Evolutionary conservation across 2,329 filamentous ascomycete genomes (phyloP).

Genomic region (Botryotinia narcissicola): DNA sequence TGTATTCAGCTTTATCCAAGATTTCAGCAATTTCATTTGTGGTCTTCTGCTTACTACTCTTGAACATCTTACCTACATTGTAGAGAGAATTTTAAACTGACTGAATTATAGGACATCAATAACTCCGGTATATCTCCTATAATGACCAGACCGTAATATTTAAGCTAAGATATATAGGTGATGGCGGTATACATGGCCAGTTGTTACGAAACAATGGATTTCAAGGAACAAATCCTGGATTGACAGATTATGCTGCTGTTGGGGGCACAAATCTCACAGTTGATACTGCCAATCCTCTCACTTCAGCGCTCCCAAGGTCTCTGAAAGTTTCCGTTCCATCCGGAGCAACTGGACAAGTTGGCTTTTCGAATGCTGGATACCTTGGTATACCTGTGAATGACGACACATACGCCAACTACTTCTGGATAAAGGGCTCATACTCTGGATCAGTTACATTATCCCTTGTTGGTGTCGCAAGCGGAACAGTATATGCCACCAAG

Average conservation of each 20-base stretch:
- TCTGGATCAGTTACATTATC: constrained; percentile 21
- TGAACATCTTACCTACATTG: not conserved
- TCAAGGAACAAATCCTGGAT: constrained; percentile 43
- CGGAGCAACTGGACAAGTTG: constrained; percentile 33
- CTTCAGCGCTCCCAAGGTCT: constrained; percentile 21
- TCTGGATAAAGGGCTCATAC: constrained; percentile 26
- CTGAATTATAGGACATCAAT: constrained; percentile 15
- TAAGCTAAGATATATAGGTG: constrained; percentile 40
- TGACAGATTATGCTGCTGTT: constrained; percentile 23
- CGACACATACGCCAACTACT: constrained; percentile 25
- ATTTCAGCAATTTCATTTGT: not conserved
- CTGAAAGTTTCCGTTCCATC: constrained; percentile 24
- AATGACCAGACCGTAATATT: not conserved
- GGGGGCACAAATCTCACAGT: constrained; percentile 19
- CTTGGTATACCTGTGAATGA: constrained; percentile 33
- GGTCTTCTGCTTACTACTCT: not conserved
- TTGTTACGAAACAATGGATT: constrained; percentile 67
- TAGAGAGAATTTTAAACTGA: not conserved
- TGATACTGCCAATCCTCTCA: constrained; percentile 21
- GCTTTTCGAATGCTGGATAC: constrained; percentile 36
- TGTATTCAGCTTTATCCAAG: not conserved
- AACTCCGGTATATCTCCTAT: constrained; percentile 1
- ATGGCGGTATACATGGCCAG: constrained; percentile 70
- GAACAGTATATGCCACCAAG: constrained; percentile 22
- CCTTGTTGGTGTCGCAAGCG: constrained; percentile 15